Evolutionary conservation across 1,284 basidiomycete species (phyloP).

Genomic region (Malassezia psittaci): DNA sequence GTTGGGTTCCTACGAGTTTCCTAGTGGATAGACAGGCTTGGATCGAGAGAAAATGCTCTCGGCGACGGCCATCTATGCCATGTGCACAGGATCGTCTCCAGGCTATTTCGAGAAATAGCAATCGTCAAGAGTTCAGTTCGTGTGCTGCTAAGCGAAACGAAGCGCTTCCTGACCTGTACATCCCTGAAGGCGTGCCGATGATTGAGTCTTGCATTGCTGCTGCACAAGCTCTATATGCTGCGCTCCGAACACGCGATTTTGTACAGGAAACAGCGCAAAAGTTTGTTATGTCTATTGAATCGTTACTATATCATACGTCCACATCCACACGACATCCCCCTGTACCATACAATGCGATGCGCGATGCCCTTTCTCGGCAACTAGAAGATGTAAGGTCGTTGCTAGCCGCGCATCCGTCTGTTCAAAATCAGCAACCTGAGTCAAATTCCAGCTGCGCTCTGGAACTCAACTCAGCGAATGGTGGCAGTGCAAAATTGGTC

Average conservation of each 20-base stretch:
- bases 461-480: background rate
- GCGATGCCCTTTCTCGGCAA: background rate
- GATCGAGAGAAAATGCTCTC: background rate
- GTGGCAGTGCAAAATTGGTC: background rate
- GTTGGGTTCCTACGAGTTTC: constrained; percentile 91
- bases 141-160: background rate
- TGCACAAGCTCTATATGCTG: background rate
- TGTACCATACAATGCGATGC: background rate
- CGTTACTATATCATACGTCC: background rate
- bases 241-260: background rate
- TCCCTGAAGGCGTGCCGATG: background rate
- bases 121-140: background rate
- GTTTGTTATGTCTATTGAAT: background rate
- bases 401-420: background rate
- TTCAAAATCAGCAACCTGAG: background rate
- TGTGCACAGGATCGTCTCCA: background rate
- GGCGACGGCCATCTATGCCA: background rate
- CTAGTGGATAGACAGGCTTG: background rate
- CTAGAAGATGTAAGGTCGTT: background rate
- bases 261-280: background rate
- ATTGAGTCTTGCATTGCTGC: background rate
- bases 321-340: background rate
- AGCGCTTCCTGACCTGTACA: background rate
- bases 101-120: too few species aligned
- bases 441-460: background rate